A percentile compares a stretch with the other conserved stretches of the same genome.
phyloP scores from a whole-genome alignment of 371 early-diverging fungal genomes.

The Mucor indicus region DNA sequence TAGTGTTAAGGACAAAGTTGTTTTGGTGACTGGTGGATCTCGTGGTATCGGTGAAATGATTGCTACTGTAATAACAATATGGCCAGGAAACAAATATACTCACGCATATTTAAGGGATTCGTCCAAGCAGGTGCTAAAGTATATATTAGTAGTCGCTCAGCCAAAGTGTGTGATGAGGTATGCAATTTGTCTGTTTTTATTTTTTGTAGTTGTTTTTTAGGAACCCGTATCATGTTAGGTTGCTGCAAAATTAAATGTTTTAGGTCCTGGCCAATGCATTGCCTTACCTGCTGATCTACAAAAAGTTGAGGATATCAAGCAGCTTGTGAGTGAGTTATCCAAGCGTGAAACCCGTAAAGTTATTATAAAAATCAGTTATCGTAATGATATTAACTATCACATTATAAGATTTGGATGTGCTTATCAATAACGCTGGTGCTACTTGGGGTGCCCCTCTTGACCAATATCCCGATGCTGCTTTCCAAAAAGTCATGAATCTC shows the following conservation, averaged over 20 bases:
- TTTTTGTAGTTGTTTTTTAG: no score
- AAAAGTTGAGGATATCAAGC: slow-evolving; percentile 57
- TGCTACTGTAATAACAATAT: no score
- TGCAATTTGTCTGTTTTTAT: no score
- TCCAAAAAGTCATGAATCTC: slow-evolving; percentile 81
- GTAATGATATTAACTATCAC: no score
- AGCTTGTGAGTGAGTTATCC: slow-evolving; percentile 56
- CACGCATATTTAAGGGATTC: slow-evolving; percentile 52
- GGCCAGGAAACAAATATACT: background rate
- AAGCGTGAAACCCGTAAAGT: slow-evolving; percentile 56
- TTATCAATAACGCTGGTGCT: slow-evolving; percentile 87
- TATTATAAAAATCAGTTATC: background rate
- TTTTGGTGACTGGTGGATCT: slow-evolving; percentile 89
- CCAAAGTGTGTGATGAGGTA: slow-evolving; percentile 59
- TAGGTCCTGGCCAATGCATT: slow-evolving; percentile 73
- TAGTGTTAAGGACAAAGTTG: slow-evolving; percentile 82
- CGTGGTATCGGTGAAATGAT: slow-evolving; percentile 78
- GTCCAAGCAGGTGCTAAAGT: slow-evolving; percentile 74
- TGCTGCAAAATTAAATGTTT: slow-evolving; percentile 52
- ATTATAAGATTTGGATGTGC: slow-evolving; percentile 79
- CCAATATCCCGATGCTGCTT: slow-evolving; percentile 67
- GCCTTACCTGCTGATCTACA: slow-evolving; percentile 79
- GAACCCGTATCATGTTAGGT: no score
- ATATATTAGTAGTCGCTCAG: slow-evolving; percentile 72
- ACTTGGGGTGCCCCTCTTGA: slow-evolving; percentile 71